Base-by-base conservation (phyloP, 164 flowering plant species). In the Magnolia kwangsiensis region DNA sequence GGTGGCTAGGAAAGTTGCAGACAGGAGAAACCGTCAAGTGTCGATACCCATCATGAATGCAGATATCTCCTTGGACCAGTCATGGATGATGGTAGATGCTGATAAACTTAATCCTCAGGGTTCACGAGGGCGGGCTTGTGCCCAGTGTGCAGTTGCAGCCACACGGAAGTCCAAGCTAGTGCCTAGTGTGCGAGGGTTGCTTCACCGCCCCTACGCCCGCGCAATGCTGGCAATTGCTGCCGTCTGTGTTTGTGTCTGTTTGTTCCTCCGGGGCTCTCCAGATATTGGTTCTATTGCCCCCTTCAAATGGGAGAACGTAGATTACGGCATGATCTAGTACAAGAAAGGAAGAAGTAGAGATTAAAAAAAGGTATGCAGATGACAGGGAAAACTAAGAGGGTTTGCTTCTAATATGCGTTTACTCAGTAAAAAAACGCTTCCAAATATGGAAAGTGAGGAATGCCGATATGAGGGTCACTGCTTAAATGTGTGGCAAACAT, bases 201-300 rank as follows among this genome's bases (percentile, higher is more conserved):
- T 92, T 75, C 88, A 87, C 50, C 89, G 90, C 11, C 96, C 98
- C 21, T 90, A 80, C 58, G 76, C 89, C 27, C 94, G 89, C 74
- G 89, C 94, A 49, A 86, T 91, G 93, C 90, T 93, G 69, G 90
- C 90, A 10, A 79, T 93, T 78, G 98, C 96, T 29, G 94, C 98
- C 19, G 93, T 93, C 7, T 93, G 98, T 67, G 98, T 91, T 3
- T 93, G 98, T 79, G 98, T 93, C 20, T 91, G 96, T 77, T 66
- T 93, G 67, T 87, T 91, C 84, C 74, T 89, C 63, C 82, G 92
- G 67, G 91, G 93, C 14, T 79, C 81, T 11, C 91, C 92, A 0
- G 79, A 85, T 24, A 80, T 86, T 73, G 91, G 92, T 29, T 71
- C 59, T 8, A 88, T 81, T 71, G 83, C 82, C 69, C 93, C 91